These are phyloP conservation scores for Grigorovia jiainica DNA, from an alignment of 805 yeast genomes.

Conservation along the genomic window DNA sequence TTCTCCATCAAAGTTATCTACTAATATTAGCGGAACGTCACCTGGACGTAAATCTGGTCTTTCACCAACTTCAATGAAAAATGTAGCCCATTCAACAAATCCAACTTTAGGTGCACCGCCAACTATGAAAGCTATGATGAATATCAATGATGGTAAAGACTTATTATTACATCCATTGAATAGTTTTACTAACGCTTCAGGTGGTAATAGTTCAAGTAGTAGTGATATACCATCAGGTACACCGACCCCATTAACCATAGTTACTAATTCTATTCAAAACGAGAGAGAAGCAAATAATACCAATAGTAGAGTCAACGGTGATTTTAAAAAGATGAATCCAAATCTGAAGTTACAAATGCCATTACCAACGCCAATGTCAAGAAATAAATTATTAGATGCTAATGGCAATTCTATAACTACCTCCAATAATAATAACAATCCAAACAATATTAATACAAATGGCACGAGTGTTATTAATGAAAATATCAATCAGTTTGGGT, in stretches of 20 bases:
- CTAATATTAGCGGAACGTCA: conserved; percentile 24
- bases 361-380: conserved; percentile 43
- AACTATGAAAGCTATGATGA: conserved; percentile 29
- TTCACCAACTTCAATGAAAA: conserved; percentile 6
- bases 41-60: conserved; percentile 15
- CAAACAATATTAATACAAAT: neutral
- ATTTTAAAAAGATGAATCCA: conserved; percentile 39
- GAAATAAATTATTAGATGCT: conserved; percentile 20
- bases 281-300: conserved; percentile 20
- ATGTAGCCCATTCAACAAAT: neutral
- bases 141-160: conserved; percentile 16
- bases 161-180: conserved; percentile 29
- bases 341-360: conserved; percentile 68
- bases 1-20: conserved; percentile 35
- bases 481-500: conserved; percentile 59
- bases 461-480: conserved; percentile 19
- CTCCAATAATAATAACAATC: conserved; percentile 22
- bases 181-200: conserved; percentile 8
- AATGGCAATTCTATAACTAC: conserved; percentile 16
- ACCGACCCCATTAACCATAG: neutral
- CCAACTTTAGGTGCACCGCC: conserved; percentile 33
- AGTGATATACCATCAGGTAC: neutral
- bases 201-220: conserved; percentile 3
- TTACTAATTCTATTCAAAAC: conserved; percentile 4
- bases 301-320: conserved; percentile 24